phyloP scores from a whole-genome alignment of 306 rosid species.

The Acmispon strigosus region DNA sequence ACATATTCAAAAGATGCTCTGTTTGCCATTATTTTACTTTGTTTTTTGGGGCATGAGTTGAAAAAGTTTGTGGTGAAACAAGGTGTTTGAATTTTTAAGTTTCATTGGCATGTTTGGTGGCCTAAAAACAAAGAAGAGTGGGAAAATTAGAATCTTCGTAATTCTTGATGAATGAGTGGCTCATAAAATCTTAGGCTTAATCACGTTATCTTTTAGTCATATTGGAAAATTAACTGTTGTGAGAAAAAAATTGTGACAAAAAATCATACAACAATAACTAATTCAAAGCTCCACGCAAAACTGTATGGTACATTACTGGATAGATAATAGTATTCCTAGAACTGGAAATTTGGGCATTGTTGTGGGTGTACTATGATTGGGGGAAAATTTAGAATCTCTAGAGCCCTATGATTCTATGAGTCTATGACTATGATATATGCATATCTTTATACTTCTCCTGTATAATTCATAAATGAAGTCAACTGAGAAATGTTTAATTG shows the following conservation, averaged over 20 bases:
- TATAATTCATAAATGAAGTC: neutral
- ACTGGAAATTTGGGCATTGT: neutral
- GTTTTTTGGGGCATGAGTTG: neutral
- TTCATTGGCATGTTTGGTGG: neutral
- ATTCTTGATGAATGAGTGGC: neutral
- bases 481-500: no score
- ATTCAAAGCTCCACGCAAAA: no score
- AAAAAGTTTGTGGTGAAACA: neutral
- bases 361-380: neutral
- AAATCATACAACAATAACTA: no score
- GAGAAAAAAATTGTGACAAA: no score
- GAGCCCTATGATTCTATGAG: no score
- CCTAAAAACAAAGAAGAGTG: neutral
- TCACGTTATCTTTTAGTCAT: neutral
- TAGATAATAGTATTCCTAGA: neutral
- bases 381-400: no score
- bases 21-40: neutral
- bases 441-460: neutral
- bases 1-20: neutral
- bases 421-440: no score
- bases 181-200: neutral
- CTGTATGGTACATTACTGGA: no score
- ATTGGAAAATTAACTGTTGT: no score
- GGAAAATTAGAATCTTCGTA: neutral
- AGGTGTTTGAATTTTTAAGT: conserved; percentile 3